A percentile compares a stretch with the other conserved stretches of the same genome.
Evolutionary conservation across 208 protist species (phyloP).

Genomic region (Trypanosoma cruzi): DNA sequence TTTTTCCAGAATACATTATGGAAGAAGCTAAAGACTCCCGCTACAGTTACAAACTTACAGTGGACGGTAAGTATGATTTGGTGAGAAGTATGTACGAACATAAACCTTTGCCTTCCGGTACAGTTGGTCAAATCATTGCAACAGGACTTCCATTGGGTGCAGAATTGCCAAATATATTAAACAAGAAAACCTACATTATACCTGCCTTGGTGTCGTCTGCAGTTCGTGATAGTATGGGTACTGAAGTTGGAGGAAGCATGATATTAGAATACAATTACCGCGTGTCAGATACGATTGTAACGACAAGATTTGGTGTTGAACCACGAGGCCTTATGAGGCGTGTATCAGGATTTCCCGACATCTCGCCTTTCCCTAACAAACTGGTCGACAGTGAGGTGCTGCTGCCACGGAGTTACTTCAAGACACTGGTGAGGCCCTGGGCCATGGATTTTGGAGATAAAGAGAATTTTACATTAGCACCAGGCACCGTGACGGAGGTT

Average conservation of each 20-base stretch:
- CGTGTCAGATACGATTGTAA: neutral
- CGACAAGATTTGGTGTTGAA: conserved; percentile 57
- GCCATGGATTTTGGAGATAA: conserved; percentile 37
- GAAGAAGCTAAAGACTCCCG: conserved; percentile 30
- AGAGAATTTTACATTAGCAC: conserved; percentile 1
- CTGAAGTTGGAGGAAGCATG: conserved; percentile 25
- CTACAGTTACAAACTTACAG: conserved; percentile 40
- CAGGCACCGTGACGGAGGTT: conserved; percentile 36
- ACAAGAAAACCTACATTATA: conserved; percentile 13
- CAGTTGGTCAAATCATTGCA: neutral
- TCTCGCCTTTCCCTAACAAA: conserved; percentile 56
- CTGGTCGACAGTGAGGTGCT: conserved; percentile 59
- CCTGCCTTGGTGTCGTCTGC: conserved; percentile 12
- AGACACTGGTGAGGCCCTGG: conserved; percentile 43
- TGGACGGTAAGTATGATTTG: conserved; percentile 45
- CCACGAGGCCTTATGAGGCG: conserved; percentile 79
- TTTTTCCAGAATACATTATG: conserved; percentile 64
- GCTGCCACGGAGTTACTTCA: conserved; percentile 60
- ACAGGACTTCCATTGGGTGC: conserved; percentile 28
- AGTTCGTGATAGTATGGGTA: conserved; percentile 34
- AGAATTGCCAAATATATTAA: conserved; percentile 15
- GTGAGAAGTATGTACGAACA: conserved; percentile 67
- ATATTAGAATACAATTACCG: conserved; percentile 55
- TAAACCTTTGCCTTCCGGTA: neutral
- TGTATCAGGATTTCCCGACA: conserved; percentile 81